Conservation (phyloP, 495 filamentous ascomycete genomes). For the Lophiotrema nucula region DNA sequence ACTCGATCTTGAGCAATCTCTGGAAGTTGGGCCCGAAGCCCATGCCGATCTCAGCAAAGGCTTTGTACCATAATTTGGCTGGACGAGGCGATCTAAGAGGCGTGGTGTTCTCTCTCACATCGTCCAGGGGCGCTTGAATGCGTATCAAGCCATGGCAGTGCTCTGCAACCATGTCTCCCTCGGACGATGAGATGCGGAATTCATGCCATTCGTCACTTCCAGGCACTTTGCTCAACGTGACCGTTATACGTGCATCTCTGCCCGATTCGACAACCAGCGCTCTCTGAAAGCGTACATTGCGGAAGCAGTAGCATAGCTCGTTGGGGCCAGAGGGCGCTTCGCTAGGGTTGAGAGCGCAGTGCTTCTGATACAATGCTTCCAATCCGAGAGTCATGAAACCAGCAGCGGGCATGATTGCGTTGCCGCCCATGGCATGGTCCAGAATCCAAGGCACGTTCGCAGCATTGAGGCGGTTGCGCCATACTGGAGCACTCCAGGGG, state of each 20-base stretch:
- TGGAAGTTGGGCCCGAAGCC: background rate
- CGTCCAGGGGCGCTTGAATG: no score
- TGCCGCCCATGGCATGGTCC: conserved; percentile 11
- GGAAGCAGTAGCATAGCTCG: conserved; percentile 1
- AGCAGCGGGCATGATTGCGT: conserved; percentile 15
- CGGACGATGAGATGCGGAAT: no score
- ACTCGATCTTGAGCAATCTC: background rate
- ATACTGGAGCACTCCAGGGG: conserved; percentile 2
- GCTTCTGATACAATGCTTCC: conserved; percentile 20
- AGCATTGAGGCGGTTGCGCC: conserved; percentile 7
- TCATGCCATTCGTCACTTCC: no score
- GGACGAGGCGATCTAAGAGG: no score
- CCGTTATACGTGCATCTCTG: background rate
- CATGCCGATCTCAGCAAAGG: background rate
- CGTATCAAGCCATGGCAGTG: no score
- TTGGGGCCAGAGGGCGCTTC: background rate
- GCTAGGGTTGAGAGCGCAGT: background rate
- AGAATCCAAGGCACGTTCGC: conserved; percentile 15
- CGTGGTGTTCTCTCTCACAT: no score
- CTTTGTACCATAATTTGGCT: conserved; percentile 10
- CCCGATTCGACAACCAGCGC: conserved; percentile 7
- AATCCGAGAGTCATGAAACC: conserved; percentile 14
- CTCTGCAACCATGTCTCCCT: no score
- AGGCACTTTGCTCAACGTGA: no score
- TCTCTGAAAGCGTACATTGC: background rate